These are phyloP conservation scores for Pseudopithomyces chartarum DNA, from an alignment of 2,329 filamentous ascomycete species.

Conservation along the genomic window DNA sequence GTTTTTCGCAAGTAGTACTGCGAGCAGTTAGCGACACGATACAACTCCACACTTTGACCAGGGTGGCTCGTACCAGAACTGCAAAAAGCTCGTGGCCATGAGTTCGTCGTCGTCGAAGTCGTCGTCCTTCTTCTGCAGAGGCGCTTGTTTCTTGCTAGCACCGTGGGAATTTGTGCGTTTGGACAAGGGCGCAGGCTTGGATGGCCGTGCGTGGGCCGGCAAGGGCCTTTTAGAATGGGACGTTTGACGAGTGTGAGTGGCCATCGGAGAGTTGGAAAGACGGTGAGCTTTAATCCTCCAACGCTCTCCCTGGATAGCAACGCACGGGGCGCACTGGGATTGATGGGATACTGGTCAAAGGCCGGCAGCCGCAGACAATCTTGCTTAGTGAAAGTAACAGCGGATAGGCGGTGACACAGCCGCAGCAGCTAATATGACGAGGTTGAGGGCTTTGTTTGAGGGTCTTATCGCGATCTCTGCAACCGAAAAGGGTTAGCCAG, in stretches of 20 bases:
- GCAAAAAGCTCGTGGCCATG: slow-evolving; percentile 58
- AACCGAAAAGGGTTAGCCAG: slow-evolving; percentile 41
- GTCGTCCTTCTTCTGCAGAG: slow-evolving; percentile 30
- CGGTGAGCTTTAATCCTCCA: slow-evolving; percentile 43
- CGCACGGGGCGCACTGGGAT: slow-evolving; percentile 37
- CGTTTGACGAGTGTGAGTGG: slow-evolving; percentile 40
- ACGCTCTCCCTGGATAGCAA: slow-evolving; percentile 23
- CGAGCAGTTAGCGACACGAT: neutral
- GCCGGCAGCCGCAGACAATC: slow-evolving; percentile 13
- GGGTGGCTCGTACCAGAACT: slow-evolving; percentile 54
- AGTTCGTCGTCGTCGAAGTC: slow-evolving; percentile 52
- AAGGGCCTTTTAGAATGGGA: slow-evolving; percentile 43
- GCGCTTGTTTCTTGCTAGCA: slow-evolving; percentile 32
- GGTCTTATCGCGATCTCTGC: slow-evolving; percentile 44
- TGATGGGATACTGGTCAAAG: slow-evolving; percentile 22
- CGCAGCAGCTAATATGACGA: slow-evolving; percentile 38
- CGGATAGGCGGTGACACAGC: slow-evolving; percentile 47
- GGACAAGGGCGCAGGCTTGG: slow-evolving; percentile 37
- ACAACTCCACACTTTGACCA: neutral
- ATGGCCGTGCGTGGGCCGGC: slow-evolving; percentile 40
- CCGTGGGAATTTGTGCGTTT: slow-evolving; percentile 41
- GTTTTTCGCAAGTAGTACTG: slow-evolving; percentile 68
- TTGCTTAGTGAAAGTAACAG: slow-evolving; percentile 28
- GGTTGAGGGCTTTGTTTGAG: slow-evolving; percentile 42
- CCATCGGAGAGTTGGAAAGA: slow-evolving; percentile 39